Evolutionary conservation across 768 basidiomycete species (phyloP), one percentile per base, ranked within the genome.

Genomic region (Russula sp.): DNA sequence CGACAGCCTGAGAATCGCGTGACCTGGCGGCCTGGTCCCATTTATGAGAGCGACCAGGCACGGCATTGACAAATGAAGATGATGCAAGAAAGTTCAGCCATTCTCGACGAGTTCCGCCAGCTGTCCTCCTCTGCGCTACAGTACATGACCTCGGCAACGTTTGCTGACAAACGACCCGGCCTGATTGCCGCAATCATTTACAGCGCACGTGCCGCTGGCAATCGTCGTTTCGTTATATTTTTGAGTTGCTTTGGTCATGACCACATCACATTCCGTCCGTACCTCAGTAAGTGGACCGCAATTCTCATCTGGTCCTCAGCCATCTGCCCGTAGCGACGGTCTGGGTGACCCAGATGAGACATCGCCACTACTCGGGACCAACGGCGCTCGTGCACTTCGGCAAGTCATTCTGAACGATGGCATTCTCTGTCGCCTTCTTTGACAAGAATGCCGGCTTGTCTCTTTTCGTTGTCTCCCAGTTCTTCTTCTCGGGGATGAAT

Each of bases 401-500:
- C 1, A 9, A n/a, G 3, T 22, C 22, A 3, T 22, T 44, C 49
- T 9, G 8, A 18, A 14, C n/a, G 16, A 42, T 61, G 63, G 67
- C n/a, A 40, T 10, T 26, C 28, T 26, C 34, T n/a, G 14, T 61
- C 18, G 34, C 30, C 0, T 50, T 67, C 34, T 16, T 74, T 26
- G 56, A 69, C 42, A 71, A 64, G 50, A 89, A 90, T 73, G 72
- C 76, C 4, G 89, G 89, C 10, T 73, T 91, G 57, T 72, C 87
- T 38, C 77, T 88, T 20, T 80, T 90, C 20, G 79, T 79, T 6
- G 74, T 75, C 3, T 72, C 86, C 11, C 84, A 88, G 70, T 75
- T 84, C 16, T 85, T 86, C 73, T 80, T 86, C 44, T 79, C 85
- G 8, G 71, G 80, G 32, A 86, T 87, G 79, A 84, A 84, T 57